Conservation (phyloP, 192 early-diverging fungal species). For the Diversispora epigaea region DNA sequence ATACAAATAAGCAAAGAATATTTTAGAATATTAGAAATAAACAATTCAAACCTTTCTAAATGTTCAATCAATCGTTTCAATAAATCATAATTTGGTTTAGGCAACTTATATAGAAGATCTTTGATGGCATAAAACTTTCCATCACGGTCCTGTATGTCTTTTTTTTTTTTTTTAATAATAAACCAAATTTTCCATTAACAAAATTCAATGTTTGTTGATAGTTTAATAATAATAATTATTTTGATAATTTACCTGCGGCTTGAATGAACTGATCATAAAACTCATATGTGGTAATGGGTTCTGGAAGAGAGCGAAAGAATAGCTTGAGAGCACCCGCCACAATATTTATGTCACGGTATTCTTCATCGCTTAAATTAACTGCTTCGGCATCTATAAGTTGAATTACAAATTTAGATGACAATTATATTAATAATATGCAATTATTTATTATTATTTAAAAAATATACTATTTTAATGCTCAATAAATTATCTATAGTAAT, state of each 20-base stretch:
- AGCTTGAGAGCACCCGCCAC: slow-evolving; percentile 90
- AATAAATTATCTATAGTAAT: background rate
- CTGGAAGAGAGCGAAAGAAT: slow-evolving; percentile 91
- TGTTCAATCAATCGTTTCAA: slow-evolving; percentile 73
- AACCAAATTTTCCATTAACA: background rate
- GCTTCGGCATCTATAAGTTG: slow-evolving; percentile 33
- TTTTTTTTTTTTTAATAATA: background rate
- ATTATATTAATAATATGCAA: background rate
- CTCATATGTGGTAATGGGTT: slow-evolving; percentile 85
- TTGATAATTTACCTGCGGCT: slow-evolving; percentile 51
- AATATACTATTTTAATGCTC: background rate
- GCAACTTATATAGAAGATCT: slow-evolving; percentile 62
- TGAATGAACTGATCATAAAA: slow-evolving; percentile 82
- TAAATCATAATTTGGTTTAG: slow-evolving; percentile 60
- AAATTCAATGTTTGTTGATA: background rate
- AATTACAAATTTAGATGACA: background rate
- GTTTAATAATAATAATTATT: background rate
- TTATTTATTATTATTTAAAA: background rate
- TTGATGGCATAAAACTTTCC: slow-evolving; percentile 73
- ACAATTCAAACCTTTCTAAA: slow-evolving; percentile 50
- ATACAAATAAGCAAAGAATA: background rate
- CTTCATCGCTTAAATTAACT: slow-evolving; percentile 58
- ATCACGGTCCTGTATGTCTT: slow-evolving; percentile 65
- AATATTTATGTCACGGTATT: slow-evolving; percentile 75
- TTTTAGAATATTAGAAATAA: background rate